Percentiles rank a stretch among this genome's conserved stretches.
phyloP scores from a whole-genome alignment of 148 eudicot genomes.

The Rhododendron kiyosumense region DNA sequence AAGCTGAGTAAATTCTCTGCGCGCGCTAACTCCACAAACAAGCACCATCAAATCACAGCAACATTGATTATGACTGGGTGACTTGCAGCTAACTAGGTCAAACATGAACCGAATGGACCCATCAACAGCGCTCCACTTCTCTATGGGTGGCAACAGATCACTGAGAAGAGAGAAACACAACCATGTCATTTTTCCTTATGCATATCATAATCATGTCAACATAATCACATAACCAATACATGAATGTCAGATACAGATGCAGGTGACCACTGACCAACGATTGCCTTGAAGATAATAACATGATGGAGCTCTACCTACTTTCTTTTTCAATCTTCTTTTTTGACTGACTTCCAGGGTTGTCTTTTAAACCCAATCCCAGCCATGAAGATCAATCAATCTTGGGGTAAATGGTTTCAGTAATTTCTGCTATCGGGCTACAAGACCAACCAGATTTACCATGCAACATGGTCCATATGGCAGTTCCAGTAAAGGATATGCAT shows the following conservation, averaged over 20 bases:
- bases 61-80: neutral
- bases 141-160: neutral
- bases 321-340: neutral
- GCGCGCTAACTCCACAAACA: neutral
- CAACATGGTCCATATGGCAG: neutral
- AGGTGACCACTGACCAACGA: neutral
- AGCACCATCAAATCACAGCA: neutral
- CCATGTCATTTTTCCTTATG: neutral
- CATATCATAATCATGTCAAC: neutral
- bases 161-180: slow-evolving; percentile 3
- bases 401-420: neutral
- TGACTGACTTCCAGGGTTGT: neutral
- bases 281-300: neutral
- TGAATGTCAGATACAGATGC: neutral
- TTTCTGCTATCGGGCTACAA: neutral
- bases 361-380: neutral
- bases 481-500: neutral
- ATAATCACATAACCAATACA: neutral
- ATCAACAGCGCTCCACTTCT: neutral
- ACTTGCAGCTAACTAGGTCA: neutral
- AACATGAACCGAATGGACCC: neutral
- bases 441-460: neutral
- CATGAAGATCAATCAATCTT: neutral
- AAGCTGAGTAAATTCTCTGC: neutral
- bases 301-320: neutral